Evolutionary conservation across 2,329 filamentous ascomycete species (phyloP).

Genomic region (Calonectria pseudoturangicola): DNA sequence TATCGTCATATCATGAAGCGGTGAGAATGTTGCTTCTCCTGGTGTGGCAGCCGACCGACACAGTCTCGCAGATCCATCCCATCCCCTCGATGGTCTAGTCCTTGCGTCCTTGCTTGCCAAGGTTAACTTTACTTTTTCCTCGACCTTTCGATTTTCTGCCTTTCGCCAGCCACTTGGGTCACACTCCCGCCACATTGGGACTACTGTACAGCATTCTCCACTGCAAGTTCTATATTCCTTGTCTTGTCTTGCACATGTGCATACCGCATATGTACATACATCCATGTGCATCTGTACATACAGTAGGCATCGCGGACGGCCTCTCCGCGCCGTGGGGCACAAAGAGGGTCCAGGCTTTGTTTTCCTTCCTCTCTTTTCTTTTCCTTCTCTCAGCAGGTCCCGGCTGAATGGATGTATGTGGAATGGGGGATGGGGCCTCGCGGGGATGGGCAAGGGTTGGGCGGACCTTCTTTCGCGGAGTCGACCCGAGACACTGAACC

Average conservation of each 20-base stretch:
- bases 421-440: slow-evolving; percentile 7
- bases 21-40: slow-evolving; percentile 40
- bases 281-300: not conserved
- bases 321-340: slow-evolving; percentile 26
- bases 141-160: slow-evolving; percentile 29
- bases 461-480: slow-evolving; percentile 25
- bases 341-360: not conserved
- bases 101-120: slow-evolving; percentile 5
- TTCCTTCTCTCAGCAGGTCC: slow-evolving; percentile 27
- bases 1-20: slow-evolving; percentile 31
- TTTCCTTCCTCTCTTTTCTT: not conserved
- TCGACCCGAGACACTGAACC: slow-evolving; percentile 35
- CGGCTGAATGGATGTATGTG: slow-evolving; percentile 40
- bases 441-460: slow-evolving; percentile 21
- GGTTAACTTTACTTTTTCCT: slow-evolving; percentile 35
- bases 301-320: slow-evolving; percentile 25
- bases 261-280: slow-evolving; percentile 14
- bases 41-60: slow-evolving; percentile 17
- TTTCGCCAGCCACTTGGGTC: slow-evolving; percentile 32
- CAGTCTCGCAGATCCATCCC: slow-evolving; percentile 38
- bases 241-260: slow-evolving; percentile 12
- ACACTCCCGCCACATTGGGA: slow-evolving; percentile 26
- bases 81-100: not conserved
- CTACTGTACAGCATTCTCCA: slow-evolving; percentile 34
- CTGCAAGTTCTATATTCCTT: slow-evolving; percentile 28